These are phyloP conservation scores for Solanum okadae DNA, from an alignment of 257 asterid species.

Conservation along the genomic window DNA sequence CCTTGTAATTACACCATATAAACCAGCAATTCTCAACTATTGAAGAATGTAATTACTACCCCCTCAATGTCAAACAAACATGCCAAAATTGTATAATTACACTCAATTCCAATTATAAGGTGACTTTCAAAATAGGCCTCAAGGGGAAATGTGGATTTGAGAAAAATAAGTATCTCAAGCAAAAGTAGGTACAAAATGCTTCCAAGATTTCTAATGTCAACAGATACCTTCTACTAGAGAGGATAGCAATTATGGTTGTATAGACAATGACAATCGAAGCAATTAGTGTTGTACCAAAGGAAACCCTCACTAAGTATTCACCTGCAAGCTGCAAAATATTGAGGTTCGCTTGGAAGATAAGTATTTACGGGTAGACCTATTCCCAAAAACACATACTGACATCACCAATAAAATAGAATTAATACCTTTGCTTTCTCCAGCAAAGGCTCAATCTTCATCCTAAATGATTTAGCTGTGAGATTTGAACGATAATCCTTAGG, in stretches of 20 bases:
- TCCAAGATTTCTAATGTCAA: not conserved
- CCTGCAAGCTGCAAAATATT: constrained; percentile 56
- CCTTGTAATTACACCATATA: not conserved
- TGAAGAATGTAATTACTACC: not conserved
- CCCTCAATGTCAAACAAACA: not conserved
- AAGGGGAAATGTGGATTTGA: not conserved
- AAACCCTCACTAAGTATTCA: constrained; percentile 82
- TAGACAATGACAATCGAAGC: constrained; percentile 88
- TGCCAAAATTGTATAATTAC: not conserved
- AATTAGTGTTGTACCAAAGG: constrained; percentile 94
- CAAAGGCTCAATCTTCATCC: constrained; percentile 67
- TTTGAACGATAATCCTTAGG: constrained; percentile 69
- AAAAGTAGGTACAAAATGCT: not conserved
- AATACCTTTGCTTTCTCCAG: constrained; percentile 83
- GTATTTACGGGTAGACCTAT: not conserved
- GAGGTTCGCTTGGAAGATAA: not conserved
- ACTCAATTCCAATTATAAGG: not conserved
- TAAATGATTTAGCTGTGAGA: constrained; percentile 74
- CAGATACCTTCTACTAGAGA: constrained; percentile 70
- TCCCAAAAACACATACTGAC: constrained; percentile 3
- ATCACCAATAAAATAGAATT: not conserved
- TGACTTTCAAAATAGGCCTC: not conserved
- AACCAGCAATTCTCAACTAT: not conserved
- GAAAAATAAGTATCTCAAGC: constrained; percentile 1
- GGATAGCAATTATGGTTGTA: constrained; percentile 71